Conservation (phyloP, 345 rosid species). For the Luvunga scandens region DNA sequence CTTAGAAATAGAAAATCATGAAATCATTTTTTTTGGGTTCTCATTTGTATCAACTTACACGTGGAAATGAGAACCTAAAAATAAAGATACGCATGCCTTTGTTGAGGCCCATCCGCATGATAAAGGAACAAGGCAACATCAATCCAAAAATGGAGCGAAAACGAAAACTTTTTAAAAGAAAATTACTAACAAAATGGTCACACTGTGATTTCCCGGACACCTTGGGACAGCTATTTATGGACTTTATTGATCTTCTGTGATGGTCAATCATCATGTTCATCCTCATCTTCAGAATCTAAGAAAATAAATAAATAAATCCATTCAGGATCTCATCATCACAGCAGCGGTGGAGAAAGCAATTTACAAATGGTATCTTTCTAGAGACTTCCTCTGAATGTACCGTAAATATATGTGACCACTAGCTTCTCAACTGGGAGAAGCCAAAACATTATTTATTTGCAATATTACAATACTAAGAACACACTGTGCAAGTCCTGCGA, state of each 20-base stretch:
- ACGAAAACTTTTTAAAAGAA: background rate
- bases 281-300: conserved; percentile 48
- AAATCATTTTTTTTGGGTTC: too few species aligned
- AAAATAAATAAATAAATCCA: conserved; percentile 1
- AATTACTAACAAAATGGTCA: background rate
- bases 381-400: background rate
- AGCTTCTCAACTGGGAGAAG: background rate
- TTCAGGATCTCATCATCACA: background rate
- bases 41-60: background rate
- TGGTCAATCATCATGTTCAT: conserved; percentile 36
- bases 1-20: too few species aligned
- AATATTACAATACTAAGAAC: background rate
- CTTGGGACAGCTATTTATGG: background rate
- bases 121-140: background rate
- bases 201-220: background rate
- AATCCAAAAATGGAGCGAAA: background rate
- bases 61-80: background rate
- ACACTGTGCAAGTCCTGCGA: background rate
- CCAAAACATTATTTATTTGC: background rate
- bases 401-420: background rate
- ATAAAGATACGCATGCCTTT: background rate
- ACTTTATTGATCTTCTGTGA: background rate
- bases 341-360: background rate
- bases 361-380: background rate
- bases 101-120: background rate